phyloP scores from a whole-genome alignment of 1,284 basidiomycete genomes.

The Puccinia polysora region DNA sequence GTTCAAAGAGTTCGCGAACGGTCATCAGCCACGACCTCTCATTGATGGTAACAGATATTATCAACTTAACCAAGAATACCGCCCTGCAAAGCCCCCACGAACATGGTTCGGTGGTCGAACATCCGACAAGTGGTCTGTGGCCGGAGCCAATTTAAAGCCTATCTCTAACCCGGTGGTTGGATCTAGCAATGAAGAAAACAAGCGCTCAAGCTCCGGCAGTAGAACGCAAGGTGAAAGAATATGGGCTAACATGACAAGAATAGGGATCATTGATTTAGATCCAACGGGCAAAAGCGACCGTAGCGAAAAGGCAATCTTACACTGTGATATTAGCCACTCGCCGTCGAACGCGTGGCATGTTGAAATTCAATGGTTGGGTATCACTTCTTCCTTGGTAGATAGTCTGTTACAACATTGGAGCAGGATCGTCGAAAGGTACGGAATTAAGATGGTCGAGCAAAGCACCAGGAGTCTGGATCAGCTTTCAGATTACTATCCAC shows the following conservation, averaged over 20 bases:
- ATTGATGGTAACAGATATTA: slow-evolving; percentile 40
- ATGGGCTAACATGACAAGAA: slow-evolving; percentile 26
- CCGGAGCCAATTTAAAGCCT: not conserved
- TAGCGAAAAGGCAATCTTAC: slow-evolving; percentile 77
- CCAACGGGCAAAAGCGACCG: slow-evolving; percentile 58
- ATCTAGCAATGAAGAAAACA: slow-evolving; percentile 15
- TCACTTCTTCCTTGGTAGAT: slow-evolving; percentile 91
- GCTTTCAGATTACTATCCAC: slow-evolving; percentile 25
- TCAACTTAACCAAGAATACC: slow-evolving; percentile 34
- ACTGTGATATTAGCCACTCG: slow-evolving; percentile 88
- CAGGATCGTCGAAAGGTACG: slow-evolving; percentile 79
- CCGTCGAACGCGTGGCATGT: slow-evolving; percentile 86
- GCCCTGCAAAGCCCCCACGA: slow-evolving; percentile 23
- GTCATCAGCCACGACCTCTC: slow-evolving; percentile 20
- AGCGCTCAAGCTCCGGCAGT: slow-evolving; percentile 33
- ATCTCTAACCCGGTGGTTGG: slow-evolving; percentile 5
- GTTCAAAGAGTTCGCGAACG: slow-evolving; percentile 33
- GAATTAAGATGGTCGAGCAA: slow-evolving; percentile 78
- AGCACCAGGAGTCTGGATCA: slow-evolving; percentile 20
- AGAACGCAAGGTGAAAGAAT: slow-evolving; percentile 22
- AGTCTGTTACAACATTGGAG: slow-evolving; percentile 80
- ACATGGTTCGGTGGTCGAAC: slow-evolving; percentile 38
- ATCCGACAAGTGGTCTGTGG: slow-evolving; percentile 2
- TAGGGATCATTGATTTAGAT: slow-evolving; percentile 42
- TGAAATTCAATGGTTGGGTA: slow-evolving; percentile 94